phyloP scores from a whole-genome alignment of 2,329 filamentous ascomycete species.

The Penicillium verrucosum region DNA sequence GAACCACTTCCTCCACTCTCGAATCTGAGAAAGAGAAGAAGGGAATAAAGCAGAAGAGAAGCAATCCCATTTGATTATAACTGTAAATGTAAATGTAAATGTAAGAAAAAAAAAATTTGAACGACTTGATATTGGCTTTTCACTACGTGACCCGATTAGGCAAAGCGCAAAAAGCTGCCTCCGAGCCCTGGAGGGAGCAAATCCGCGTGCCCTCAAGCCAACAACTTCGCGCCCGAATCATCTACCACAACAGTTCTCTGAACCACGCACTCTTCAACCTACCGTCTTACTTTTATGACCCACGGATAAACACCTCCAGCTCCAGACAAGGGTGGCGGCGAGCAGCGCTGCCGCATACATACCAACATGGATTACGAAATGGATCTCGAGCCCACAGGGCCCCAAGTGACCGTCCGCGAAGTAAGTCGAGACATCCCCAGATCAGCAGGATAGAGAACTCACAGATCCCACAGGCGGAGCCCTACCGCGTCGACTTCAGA shows the following conservation, averaged over 20 bases:
- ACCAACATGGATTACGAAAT: conserved; percentile 45
- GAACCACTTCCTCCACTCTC: conserved; percentile 8
- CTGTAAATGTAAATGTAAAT: background rate
- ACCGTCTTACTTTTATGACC: background rate
- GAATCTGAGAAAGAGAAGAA: background rate
- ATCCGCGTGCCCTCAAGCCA: conserved; percentile 17
- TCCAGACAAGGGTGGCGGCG: conserved; percentile 19
- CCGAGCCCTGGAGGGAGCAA: conserved; percentile 18
- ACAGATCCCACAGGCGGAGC: conserved; percentile 61
- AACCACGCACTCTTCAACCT: background rate
- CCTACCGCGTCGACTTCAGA: conserved; percentile 83
- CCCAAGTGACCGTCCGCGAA: conserved; percentile 49
- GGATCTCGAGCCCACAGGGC: conserved; percentile 48
- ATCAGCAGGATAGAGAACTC: background rate
- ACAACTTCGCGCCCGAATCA: conserved; percentile 5
- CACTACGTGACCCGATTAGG: conserved; percentile 20
- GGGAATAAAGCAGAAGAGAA: background rate
- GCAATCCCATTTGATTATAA: background rate
- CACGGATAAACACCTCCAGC: conserved; percentile 5
- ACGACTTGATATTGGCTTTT: background rate
- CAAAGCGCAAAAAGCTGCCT: conserved; percentile 23
- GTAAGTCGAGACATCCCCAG: conserved; percentile 21
- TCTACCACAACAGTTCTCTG: background rate
- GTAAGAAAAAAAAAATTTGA: background rate
- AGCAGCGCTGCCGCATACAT: conserved; percentile 23